These are phyloP conservation scores for Talaromyces wortmannii DNA, from an alignment of 495 filamentous ascomycete genomes.

Conservation along the genomic window DNA sequence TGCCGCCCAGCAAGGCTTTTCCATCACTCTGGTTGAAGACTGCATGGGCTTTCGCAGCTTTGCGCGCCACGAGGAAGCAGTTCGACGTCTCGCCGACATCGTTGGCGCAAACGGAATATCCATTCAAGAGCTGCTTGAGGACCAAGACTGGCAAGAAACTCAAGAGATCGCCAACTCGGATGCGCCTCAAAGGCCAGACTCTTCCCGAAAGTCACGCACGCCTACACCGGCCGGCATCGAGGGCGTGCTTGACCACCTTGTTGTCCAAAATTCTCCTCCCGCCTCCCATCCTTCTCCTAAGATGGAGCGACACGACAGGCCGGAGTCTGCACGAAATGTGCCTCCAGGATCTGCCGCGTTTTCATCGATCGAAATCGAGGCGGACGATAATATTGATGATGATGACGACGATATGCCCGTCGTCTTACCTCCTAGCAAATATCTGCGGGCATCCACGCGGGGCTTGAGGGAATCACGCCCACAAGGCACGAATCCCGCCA, in stretches of 20 bases:
- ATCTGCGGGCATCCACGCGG: background rate
- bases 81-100: conserved; percentile 68
- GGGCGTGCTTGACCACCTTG: conserved; percentile 28
- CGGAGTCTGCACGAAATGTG: background rate
- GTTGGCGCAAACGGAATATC: conserved; percentile 63
- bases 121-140: conserved; percentile 50
- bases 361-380: background rate
- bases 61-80: conserved; percentile 64
- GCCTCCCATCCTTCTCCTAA: background rate
- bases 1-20: conserved; percentile 78
- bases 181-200: conserved; percentile 1
- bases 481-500: background rate
- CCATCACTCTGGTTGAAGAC: conserved; percentile 79
- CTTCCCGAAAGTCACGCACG: background rate
- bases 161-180: conserved; percentile 27
- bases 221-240: conserved; percentile 26
- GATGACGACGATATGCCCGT: background rate
- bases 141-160: conserved; percentile 41
- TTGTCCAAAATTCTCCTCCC: conserved; percentile 2
- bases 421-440: conserved; percentile 1
- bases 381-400: conserved; percentile 1
- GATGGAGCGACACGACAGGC: background rate
- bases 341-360: background rate
- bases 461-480: background rate
- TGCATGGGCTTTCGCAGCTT: conserved; percentile 79